Base-by-base conservation (phyloP, 495 filamentous ascomycete genomes). In the Tuber umbilicatum region DNA sequence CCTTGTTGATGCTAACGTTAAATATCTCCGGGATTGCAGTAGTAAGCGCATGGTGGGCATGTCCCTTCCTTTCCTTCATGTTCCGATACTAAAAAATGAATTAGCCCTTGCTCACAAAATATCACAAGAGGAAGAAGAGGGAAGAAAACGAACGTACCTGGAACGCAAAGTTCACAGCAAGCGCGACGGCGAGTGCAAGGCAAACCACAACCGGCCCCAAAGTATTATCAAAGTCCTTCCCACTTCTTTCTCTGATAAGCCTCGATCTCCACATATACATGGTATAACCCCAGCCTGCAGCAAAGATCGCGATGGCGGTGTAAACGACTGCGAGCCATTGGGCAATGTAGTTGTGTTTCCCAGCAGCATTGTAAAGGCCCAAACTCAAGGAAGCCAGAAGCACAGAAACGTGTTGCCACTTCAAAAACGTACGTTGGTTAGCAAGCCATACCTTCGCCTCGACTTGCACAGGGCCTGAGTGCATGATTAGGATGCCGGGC, bases 361-460 rank as follows among this genome's bases (percentile, higher is more conserved):
- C 91, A 19, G 94, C 91, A 0, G 95, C 93, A 80, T 94, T 95
- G 84, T 94, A 97, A 42, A 99, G 85, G 60, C 90, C 92, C 38
- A 99, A 85, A 4, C 92, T 92, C 41, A 99, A 83, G 38, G 89
- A 89, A 16, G 93, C 93, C 12, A 98, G 88, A 40, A 98, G 86
- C 38, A 99, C 87, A 72, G 89, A 90, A 77, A 98, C 91, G 81
- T 98, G 94, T 83, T 97, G 91, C 95, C 95, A 99, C 83, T 97
- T 97, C 83, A 99, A 89, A 80, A 97, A 99, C 0, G 95, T 99
- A 68, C 95, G 89, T 85, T 99, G 93, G 82, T 99, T 99, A 70
- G 95, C 95, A 45, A 99, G 91, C 94, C 95, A 99, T 9, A 99
- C 94, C 84, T 99, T 99, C 60, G 92, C 92, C 84, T 99, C 95